Conservation (phyloP, 1,284 basidiomycete genomes). For the Hortiboletus rubellus region DNA sequence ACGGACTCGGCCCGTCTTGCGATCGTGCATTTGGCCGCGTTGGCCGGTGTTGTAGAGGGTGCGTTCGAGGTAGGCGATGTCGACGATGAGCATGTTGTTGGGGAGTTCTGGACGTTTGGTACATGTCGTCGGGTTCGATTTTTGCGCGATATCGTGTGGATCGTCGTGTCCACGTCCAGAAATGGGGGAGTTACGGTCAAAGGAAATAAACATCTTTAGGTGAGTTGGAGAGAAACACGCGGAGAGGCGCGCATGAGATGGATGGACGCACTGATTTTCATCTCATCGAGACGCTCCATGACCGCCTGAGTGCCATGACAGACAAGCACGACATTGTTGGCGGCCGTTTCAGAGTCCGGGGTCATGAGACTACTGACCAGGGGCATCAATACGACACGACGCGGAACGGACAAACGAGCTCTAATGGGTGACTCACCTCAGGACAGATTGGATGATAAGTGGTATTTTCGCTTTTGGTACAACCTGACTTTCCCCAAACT, state of each 20-base stretch:
- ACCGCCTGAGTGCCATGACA: slow-evolving; percentile 61
- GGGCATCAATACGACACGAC: slow-evolving; percentile 12
- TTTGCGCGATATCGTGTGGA: background rate
- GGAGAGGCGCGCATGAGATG: slow-evolving; percentile 3
- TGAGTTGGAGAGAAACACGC: slow-evolving; percentile 19
- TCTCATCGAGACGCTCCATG: slow-evolving; percentile 63
- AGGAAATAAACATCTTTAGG: background rate
- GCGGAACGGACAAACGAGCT: background rate
- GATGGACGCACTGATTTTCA: slow-evolving; percentile 65
- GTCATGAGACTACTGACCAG: slow-evolving; percentile 63
- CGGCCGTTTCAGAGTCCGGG: slow-evolving; percentile 72
- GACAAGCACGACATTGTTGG: slow-evolving; percentile 78
- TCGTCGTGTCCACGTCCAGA: background rate
- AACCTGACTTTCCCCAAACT: slow-evolving; percentile 80
- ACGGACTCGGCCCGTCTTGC: slow-evolving; percentile 52
- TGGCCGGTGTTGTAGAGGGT: slow-evolving; percentile 55
- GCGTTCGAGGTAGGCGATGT: slow-evolving; percentile 63
- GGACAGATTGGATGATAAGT: slow-evolving; percentile 70
- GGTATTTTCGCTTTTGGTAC: slow-evolving; percentile 67
- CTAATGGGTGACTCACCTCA: slow-evolving; percentile 50
- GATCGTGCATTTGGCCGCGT: slow-evolving; percentile 60
- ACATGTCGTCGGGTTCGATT: background rate
- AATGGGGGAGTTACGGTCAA: background rate
- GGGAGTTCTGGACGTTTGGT: slow-evolving; percentile 56
- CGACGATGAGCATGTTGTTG: slow-evolving; percentile 70